Conservation (phyloP, 176 grass and related monocot species). For the Tillandsia fasciculata region DNA sequence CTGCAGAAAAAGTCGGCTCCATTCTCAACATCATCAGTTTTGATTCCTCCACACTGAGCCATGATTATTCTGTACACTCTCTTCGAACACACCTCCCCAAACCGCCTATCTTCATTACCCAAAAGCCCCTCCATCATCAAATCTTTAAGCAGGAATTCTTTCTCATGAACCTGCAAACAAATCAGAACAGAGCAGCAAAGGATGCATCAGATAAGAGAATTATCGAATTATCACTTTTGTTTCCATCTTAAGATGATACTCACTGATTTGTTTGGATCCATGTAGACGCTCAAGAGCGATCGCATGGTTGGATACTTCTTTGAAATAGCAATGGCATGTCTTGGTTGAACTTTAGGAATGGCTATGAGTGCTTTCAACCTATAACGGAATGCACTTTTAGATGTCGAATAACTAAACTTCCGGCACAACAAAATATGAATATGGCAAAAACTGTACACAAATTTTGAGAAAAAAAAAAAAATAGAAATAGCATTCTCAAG, state of each 20-base stretch:
- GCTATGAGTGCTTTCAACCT: conserved; percentile 88
- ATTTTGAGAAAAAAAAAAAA: not conserved
- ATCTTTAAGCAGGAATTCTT: conserved; percentile 66
- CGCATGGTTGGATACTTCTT: conserved; percentile 83
- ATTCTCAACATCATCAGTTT: conserved; percentile 40
- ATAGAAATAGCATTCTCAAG: not conserved
- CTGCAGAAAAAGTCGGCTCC: conserved; percentile 29
- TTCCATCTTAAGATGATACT: conserved; percentile 15
- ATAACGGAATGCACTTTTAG: no score
- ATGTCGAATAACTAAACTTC: no score
- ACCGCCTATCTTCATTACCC: conserved; percentile 40
- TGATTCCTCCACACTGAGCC: conserved; percentile 42
- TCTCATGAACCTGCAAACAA: conserved; percentile 49
- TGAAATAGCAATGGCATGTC: conserved; percentile 50
- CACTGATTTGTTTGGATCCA: conserved; percentile 72
- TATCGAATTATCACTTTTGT: not conserved
- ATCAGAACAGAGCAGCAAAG: conserved; percentile 14
- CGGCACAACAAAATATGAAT: not conserved
- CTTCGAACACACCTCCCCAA: conserved; percentile 61
- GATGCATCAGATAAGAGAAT: no score
- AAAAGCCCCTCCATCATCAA: conserved; percentile 36
- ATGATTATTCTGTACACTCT: conserved; percentile 64
- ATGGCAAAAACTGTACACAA: not conserved
- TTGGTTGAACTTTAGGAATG: conserved; percentile 56
- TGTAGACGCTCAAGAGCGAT: conserved; percentile 72